Base-by-base conservation (phyloP, 257 asterid species). In the Gardenia jasminoides region DNA sequence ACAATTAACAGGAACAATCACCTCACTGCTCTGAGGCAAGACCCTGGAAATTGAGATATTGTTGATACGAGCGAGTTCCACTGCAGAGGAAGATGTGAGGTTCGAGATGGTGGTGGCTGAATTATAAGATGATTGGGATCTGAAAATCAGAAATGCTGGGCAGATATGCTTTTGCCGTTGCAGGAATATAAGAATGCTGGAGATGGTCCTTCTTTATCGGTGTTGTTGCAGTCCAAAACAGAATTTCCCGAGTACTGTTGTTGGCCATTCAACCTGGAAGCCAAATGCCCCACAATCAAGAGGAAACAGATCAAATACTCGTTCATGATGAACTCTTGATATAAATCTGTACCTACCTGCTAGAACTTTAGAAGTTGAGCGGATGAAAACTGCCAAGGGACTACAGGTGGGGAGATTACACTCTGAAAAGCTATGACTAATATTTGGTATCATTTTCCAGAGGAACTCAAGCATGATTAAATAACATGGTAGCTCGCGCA, bases 1-100 rank as follows among this genome's bases (percentile, higher is more conserved):
- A 75, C 97, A 92, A 10, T 67, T 82, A 26, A 82, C 91, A 0
- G 96, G 96, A 20, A 91, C 79, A 6, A 91, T 80, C n/a, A 92
- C 84, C 13, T 83, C 93, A 13, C 22, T 75, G 28, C 79, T 90
- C 6, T 64, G 78, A 48, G 86, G 84, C 56, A 91, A 61, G 59
- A 80, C 9, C 15, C 61, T 75, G 1, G 88, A 83, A 75, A 10
- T 66, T 3, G 93, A 83, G 86, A 91, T 44, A 22, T 85, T 83
- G 84, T 92, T 91, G 67, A 91, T 61, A 11, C 39, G 84, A 7
- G 88, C 86, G 10, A 91, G 64, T 74, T 83, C 84, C 28, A 0
- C 66, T 0, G 86, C 85, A 75, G 87, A 74, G 1, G 89, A 82
- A 33, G 93, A 88, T 33, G 89, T 87, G 30, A 92, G 80, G 74